These are phyloP conservation scores for Xylariaceae sp. DNA, from an alignment of 2,329 filamentous ascomycete genomes.

Conservation along the genomic window DNA sequence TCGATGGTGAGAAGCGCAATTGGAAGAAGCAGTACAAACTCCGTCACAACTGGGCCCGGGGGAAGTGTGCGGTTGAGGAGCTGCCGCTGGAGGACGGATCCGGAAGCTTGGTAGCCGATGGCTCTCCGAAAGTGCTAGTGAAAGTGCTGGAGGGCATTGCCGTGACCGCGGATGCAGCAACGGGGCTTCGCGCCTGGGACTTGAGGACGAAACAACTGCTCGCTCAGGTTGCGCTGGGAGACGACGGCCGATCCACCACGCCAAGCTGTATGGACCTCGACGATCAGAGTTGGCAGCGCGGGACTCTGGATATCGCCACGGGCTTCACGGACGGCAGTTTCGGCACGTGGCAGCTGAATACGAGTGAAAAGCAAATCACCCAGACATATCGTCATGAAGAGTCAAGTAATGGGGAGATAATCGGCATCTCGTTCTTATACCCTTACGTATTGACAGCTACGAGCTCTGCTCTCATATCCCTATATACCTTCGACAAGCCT, in stretches of 20 bases:
- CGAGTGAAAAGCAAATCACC: constrained; percentile 38
- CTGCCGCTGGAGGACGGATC: constrained; percentile 42
- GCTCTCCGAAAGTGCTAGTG: constrained; percentile 59
- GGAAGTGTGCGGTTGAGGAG: constrained; percentile 74
- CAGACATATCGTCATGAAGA: constrained; percentile 54
- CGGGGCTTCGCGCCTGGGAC: constrained; percentile 75
- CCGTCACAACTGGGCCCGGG: constrained; percentile 84
- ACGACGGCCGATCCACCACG: constrained; percentile 20
- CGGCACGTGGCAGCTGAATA: constrained; percentile 59
- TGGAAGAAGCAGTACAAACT: constrained; percentile 73
- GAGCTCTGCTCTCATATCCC: constrained; percentile 63
- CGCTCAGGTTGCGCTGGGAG: constrained; percentile 40
- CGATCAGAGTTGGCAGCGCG: constrained; percentile 38
- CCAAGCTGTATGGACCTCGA: constrained; percentile 66
- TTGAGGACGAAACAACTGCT: constrained; percentile 58
- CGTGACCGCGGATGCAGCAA: constrained; percentile 64
- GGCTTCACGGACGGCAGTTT: constrained; percentile 71
- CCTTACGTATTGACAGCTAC: constrained; percentile 80
- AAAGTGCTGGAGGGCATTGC: constrained; percentile 73
- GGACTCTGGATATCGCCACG: constrained; percentile 54
- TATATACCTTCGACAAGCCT: constrained; percentile 60
- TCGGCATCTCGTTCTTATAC: constrained; percentile 64
- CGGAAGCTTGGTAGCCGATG: constrained; percentile 27
- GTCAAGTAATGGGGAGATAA: constrained; percentile 60
- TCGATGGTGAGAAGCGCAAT: constrained; percentile 16